A percentile compares a stretch with the other conserved stretches of the same genome.
Conservation (phyloP, 805 yeast species). For the Sungouiozyma ichnusensis region DNA sequence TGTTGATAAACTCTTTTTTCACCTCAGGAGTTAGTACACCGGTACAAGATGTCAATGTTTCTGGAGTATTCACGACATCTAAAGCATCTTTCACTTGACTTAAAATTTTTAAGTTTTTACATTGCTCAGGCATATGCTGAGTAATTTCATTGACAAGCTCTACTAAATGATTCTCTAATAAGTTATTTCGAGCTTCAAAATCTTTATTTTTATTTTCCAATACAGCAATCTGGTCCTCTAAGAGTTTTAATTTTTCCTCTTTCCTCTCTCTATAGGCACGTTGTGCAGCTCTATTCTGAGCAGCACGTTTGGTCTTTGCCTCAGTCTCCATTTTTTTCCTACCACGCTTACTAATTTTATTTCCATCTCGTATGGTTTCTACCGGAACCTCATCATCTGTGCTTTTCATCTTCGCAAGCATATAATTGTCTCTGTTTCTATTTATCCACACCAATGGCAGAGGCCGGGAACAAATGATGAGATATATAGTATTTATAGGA, state of each 20-base stretch:
- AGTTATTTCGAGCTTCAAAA: constrained; percentile 61
- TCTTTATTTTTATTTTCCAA: constrained; percentile 65
- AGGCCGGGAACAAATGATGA: too few species aligned
- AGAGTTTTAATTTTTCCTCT: constrained; percentile 73
- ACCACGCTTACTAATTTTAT: constrained; percentile 49
- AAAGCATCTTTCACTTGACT: neutral
- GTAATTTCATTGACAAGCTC: constrained; percentile 41
- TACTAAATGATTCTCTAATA: constrained; percentile 66
- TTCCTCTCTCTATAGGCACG: constrained; percentile 93
- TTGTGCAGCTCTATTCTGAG: constrained; percentile 98
- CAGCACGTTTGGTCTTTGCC: constrained; percentile 82
- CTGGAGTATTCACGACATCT: neutral
- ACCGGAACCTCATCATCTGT: neutral
- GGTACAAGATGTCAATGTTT: neutral
- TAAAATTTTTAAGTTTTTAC: neutral
- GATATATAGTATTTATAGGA: too few species aligned
- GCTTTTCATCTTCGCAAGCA: neutral
- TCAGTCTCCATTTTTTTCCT: constrained; percentile 70
- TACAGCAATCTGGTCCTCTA: constrained; percentile 64
- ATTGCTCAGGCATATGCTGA: neutral
- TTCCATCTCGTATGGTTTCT: constrained; percentile 1
- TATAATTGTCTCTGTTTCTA: too few species aligned
- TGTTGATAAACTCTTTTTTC: neutral
- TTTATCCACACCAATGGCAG: too few species aligned
- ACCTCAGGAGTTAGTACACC: neutral